Percentiles rank a stretch among this genome's conserved stretches.
Evolutionary conservation across 192 early-diverging fungal species (phyloP).

Genomic region (Coemansia sp.): DNA sequence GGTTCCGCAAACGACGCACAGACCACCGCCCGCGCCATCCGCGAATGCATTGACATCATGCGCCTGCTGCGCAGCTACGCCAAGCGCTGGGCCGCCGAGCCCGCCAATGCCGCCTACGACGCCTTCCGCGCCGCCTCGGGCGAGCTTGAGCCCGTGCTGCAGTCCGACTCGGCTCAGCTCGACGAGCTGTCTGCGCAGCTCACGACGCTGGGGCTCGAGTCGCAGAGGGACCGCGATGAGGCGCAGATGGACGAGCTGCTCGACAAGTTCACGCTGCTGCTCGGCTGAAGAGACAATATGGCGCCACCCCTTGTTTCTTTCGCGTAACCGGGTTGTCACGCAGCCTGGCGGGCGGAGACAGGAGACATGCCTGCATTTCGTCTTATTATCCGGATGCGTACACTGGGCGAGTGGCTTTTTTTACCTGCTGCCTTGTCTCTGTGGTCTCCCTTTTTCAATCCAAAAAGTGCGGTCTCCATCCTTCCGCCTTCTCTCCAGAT

Average conservation of each 20-base stretch:
- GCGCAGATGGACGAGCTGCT: slow-evolving; percentile 23
- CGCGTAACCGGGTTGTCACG: no score
- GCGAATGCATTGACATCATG: slow-evolving; percentile 40
- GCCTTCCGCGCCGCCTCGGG: neutral
- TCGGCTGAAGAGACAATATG: neutral
- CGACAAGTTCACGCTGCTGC: slow-evolving; percentile 20
- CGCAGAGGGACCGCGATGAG: slow-evolving; percentile 3
- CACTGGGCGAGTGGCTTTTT: neutral
- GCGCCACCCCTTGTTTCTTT: no score
- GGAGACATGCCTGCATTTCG: no score
- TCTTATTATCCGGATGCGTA: neutral
- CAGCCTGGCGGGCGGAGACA: no score
- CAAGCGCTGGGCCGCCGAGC: neutral
- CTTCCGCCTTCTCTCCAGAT: no score
- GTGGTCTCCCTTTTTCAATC: no score
- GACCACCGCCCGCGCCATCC: slow-evolving; percentile 25
- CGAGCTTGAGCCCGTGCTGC: neutral
- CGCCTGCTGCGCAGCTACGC: slow-evolving; percentile 13
- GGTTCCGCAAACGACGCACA: no score
- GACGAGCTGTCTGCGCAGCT: slow-evolving; percentile 37
- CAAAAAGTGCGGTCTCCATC: no score
- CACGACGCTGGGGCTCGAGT: slow-evolving; percentile 11
- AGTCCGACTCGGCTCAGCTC: slow-evolving; percentile 13
- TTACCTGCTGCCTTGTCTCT: neutral
- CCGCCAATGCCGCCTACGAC: neutral